Evolutionary conservation across 164 flowering plant species (phyloP).

Genomic region (Brasenia schreberi): DNA sequence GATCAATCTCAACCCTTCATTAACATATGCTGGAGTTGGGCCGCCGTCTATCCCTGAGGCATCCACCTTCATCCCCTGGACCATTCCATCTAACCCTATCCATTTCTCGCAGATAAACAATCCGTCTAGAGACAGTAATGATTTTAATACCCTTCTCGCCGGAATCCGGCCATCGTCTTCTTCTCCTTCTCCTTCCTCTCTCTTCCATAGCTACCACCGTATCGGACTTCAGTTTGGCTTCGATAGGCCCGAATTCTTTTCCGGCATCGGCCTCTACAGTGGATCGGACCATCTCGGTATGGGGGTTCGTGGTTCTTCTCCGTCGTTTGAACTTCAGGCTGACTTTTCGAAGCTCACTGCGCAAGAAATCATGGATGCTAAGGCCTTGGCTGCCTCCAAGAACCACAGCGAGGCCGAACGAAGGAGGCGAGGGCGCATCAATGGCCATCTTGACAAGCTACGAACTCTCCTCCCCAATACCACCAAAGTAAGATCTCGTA

Average conservation of each 20-base stretch:
- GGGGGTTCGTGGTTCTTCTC: conserved; percentile 30
- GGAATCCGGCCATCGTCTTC: conserved; percentile 16
- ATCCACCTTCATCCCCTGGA: conserved; percentile 46
- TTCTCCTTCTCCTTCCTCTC: conserved; percentile 18
- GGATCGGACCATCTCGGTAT: conserved; percentile 47
- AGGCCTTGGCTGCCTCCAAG: conserved; percentile 94
- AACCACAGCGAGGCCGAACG: conserved; percentile 99
- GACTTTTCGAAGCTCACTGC: conserved; percentile 79
- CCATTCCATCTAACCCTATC: conserved; percentile 37
- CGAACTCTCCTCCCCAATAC: conserved; percentile 90
- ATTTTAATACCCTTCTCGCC: conserved; percentile 28
- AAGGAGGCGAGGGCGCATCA: conserved; percentile 85
- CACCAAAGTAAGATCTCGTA: conserved; percentile 53
- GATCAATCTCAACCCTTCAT: background rate
- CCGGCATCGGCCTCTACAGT: conserved; percentile 18
- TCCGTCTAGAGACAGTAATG: conserved; percentile 17
- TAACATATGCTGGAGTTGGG: conserved; percentile 5
- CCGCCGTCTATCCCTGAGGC: conserved; percentile 31
- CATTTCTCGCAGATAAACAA: conserved; percentile 20
- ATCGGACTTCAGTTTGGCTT: conserved; percentile 39
- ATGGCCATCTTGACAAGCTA: conserved; percentile 79
- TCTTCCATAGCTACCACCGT: background rate
- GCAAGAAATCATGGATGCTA: conserved; percentile 97
- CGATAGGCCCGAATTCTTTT: conserved; percentile 33
- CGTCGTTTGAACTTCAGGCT: conserved; percentile 50